phyloP scores from a whole-genome alignment of 148 eudicot genomes.

The Heliamphora exappendiculata region DNA sequence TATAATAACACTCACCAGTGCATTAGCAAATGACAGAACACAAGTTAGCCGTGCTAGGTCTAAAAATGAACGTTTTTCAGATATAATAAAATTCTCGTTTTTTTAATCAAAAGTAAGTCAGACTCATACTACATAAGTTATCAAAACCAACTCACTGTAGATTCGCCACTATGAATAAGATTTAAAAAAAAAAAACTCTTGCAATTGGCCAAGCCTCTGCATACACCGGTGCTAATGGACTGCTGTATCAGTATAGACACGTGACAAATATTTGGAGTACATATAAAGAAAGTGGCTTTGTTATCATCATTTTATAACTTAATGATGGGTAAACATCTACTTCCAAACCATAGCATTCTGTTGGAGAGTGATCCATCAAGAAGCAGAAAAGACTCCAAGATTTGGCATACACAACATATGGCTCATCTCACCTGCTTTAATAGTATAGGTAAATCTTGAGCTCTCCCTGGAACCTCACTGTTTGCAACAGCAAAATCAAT shows the following conservation, averaged over 20 bases:
- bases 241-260: slow-evolving; percentile 20
- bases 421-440: slow-evolving; percentile 24
- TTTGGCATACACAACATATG: not conserved
- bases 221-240: not conserved
- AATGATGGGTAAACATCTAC: not conserved
- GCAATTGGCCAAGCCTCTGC: not conserved
- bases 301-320: not conserved
- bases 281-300: not conserved
- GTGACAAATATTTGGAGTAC: not conserved
- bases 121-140: not conserved
- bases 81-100: not conserved
- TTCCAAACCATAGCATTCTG: not conserved
- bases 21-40: not conserved
- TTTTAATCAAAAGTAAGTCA: not conserved
- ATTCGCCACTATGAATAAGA: not conserved
- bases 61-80: not conserved
- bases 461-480: slow-evolving; percentile 29
- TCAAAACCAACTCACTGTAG: not conserved
- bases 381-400: not conserved
- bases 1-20: not conserved
- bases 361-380: not conserved
- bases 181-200: too few species aligned
- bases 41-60: not conserved
- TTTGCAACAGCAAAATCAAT: slow-evolving; percentile 37
- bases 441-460: slow-evolving; percentile 26